phyloP scores from a whole-genome alignment of 75 land plant species.

The Pinus taeda region DNA sequence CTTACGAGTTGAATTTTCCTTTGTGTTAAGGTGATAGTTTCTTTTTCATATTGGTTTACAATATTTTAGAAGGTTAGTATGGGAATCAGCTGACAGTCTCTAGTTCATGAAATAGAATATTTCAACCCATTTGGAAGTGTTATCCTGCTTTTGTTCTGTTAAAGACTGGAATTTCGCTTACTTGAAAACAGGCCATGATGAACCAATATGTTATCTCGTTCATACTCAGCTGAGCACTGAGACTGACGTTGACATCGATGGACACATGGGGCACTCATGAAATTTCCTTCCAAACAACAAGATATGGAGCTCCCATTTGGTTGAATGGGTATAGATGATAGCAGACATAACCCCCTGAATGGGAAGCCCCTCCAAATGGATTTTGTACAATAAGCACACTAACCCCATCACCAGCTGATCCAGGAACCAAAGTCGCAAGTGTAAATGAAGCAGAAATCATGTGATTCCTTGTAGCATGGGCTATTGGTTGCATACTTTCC shows the following conservation, averaged over 20 bases:
- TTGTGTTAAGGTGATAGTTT: too few relatives aligned
- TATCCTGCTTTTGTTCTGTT: neutral
- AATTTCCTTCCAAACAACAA: neutral
- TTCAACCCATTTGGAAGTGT: neutral
- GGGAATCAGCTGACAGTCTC: neutral
- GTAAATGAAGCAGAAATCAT: neutral
- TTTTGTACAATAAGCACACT: slow-evolving; percentile 4
- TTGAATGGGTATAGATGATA: neutral
- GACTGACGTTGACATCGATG: slow-evolving; percentile 7
- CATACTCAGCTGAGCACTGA: neutral
- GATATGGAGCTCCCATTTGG: slow-evolving; percentile 3
- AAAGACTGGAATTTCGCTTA: neutral
- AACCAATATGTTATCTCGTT: neutral
- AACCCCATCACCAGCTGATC: slow-evolving; percentile 12
- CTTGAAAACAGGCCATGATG: neutral
- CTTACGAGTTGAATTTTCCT: too few relatives aligned
- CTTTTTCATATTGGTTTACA: too few relatives aligned
- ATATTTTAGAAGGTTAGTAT: too few relatives aligned
- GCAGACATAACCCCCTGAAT: slow-evolving; percentile 1
- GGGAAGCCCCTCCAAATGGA: neutral
- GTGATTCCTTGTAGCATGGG: neutral
- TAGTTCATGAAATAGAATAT: neutral
- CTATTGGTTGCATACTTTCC: neutral
- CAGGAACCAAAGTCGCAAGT: neutral
- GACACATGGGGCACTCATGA: neutral